Conservation (phyloP, 495 filamentous ascomycete genomes). For the Daldinia loculata region DNA sequence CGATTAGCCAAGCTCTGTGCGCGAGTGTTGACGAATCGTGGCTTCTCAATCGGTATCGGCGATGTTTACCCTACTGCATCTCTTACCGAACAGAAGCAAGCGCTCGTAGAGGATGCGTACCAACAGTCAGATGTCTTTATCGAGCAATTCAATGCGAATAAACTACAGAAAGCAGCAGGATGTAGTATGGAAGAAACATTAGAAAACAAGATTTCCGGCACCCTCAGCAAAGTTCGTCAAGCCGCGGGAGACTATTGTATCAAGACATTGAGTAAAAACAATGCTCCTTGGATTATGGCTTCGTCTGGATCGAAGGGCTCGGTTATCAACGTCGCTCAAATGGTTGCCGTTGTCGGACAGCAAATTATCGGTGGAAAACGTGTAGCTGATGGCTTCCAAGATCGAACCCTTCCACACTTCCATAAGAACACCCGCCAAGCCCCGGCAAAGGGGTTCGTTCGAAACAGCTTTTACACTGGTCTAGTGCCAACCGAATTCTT, state of each 20-base stretch:
- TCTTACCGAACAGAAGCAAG: constrained; percentile 74
- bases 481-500: constrained; percentile 89
- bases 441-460: constrained; percentile 93
- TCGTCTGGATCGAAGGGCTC: constrained; percentile 96
- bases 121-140: constrained; percentile 86
- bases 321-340: constrained; percentile 97
- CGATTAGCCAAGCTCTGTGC: constrained; percentile 89
- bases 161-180: constrained; percentile 82
- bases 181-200: constrained; percentile 91
- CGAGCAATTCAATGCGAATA: constrained; percentile 75
- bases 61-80: constrained; percentile 84
- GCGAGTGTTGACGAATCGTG: constrained; percentile 84
- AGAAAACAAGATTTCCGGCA: constrained; percentile 89
- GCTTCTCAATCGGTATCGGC: constrained; percentile 95
- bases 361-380: constrained; percentile 95
- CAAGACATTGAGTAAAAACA: constrained; percentile 85
- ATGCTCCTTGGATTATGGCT: constrained; percentile 95
- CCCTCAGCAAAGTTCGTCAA: constrained; percentile 88
- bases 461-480: constrained; percentile 97
- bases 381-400: constrained; percentile 96
- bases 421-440: constrained; percentile 90
- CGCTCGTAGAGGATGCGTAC: constrained; percentile 81
- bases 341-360: constrained; percentile 96
- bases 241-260: constrained; percentile 93
- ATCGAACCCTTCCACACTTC: constrained; percentile 93